Evolutionary conservation across 73 alveolate species (phyloP), one percentile per base, ranked within the genome.

Genomic region (Paramecium primaurelia): DNA sequence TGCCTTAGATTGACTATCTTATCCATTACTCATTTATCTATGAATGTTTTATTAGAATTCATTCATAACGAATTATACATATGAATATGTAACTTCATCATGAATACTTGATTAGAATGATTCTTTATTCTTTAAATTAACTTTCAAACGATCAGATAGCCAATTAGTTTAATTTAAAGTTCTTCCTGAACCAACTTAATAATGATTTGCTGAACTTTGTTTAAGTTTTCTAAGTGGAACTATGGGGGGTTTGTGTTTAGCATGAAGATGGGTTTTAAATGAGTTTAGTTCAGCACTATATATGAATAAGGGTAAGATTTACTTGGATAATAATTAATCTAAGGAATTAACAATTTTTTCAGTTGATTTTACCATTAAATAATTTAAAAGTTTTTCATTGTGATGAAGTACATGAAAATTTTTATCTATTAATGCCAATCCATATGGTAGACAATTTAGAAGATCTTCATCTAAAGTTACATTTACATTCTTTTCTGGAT

Each of bases 361-460:
- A 1, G 45, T 32, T 64, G 42, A 28, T 12, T 11, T 4, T 2
- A 28, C 47, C 51, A 64, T 32, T 34, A 64, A 64, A 9, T 73
- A 73, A 18, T 73, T 38, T 38, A 73, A 73, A 18, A 73, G 34
- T 40, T 73, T 73, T 40, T 14, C 37, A 73, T 73, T 73, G 32
- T 36, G 36, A 36, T 73, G 40, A 9, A 73, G 40, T 6, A 73
- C 87, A 32, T 34, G 34, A 44, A 12, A 73, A 73, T 73, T 40
- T 36, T 32, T 36, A 73, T 73, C 87, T 1, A 73, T 34, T 44
- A 73, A 38, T 10, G 59, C 87, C 18, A 73, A 38, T n/a, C 87
- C 87, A 73, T 73, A 73, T 2, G 87, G 87, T 44, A 73, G 59
- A 38, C 87, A 73, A 20, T 73, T 73, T 4, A 73, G 59, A 30